These are phyloP conservation scores for Pythium folliculosum DNA, from an alignment of 352 stramenopile species.

Conservation along the genomic window DNA sequence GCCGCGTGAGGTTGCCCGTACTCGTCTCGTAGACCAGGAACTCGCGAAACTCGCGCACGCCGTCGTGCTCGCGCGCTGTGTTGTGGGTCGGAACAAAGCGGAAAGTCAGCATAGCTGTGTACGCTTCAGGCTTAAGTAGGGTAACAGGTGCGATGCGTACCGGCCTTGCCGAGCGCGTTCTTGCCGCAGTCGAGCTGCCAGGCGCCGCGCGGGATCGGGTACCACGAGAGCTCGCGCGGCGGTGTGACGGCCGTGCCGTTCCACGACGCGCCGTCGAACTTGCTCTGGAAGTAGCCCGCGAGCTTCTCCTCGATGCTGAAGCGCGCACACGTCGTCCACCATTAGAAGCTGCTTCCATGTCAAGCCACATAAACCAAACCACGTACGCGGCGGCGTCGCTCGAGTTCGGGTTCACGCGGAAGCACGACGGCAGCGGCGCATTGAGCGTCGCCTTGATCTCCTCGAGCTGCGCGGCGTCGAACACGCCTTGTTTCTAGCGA, in stretches of 20 bases:
- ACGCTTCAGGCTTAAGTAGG: too few species aligned
- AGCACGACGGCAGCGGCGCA: constrained; percentile 65
- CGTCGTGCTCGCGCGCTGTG: constrained; percentile 49
- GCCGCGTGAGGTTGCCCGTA: constrained; percentile 92
- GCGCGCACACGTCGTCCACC: too few species aligned
- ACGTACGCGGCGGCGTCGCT: constrained; percentile 31
- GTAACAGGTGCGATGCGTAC: constrained; percentile 15
- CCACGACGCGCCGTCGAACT: constrained; percentile 39
- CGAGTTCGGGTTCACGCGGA: constrained; percentile 62
- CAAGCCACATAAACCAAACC: not conserved
- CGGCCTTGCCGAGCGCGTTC: constrained; percentile 56
- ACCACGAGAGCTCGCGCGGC: constrained; percentile 59
- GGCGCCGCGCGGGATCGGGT: constrained; percentile 50
- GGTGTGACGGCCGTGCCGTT: constrained; percentile 38
- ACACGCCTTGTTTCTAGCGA: constrained; percentile 59
- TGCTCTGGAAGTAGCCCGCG: constrained; percentile 42
- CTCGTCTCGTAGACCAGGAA: constrained; percentile 93
- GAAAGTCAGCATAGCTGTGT: too few species aligned
- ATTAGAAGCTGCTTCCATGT: too few species aligned
- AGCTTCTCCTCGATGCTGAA: constrained; percentile 50
- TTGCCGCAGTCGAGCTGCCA: constrained; percentile 81
- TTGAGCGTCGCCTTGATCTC: constrained; percentile 52
- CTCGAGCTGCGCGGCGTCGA: constrained; percentile 41
- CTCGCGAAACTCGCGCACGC: constrained; percentile 87
- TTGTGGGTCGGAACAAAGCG: too few species aligned